phyloP scores from a whole-genome alignment of 306 rosid genomes.

The Boehmeria nivea region DNA sequence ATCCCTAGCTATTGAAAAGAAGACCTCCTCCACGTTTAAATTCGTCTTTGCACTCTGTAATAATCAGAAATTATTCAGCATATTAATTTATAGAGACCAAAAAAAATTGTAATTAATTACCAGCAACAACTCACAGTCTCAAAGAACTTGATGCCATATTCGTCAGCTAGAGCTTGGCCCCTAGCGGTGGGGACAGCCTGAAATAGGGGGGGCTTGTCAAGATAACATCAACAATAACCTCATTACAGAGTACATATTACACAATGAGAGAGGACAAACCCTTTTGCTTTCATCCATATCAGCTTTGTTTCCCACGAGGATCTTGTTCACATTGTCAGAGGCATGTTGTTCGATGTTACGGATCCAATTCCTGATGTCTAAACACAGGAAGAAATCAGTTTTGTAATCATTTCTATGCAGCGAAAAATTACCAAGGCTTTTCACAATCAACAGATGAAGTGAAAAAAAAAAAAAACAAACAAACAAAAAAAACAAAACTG shows the following conservation, averaged over 20 bases:
- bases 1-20: constrained; percentile 95
- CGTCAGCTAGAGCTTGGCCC: constrained; percentile 96
- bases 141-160: constrained; percentile 89
- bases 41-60: constrained; percentile 95
- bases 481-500: no score
- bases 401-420: no score
- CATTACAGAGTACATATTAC: constrained; percentile 11
- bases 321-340: constrained; percentile 96
- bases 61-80: constrained; percentile 24
- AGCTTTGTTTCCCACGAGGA: constrained; percentile 92
- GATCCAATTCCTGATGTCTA: constrained; percentile 96
- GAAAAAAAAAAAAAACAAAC: no score
- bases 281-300: constrained; percentile 99
- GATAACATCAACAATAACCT: no score
- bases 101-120: constrained; percentile 7
- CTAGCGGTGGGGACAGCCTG: constrained; percentile 94
- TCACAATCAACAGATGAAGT: no score
- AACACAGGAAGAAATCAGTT: constrained; percentile 26
- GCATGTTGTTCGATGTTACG: constrained; percentile 98
- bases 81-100: constrained; percentile 8
- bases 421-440: no score
- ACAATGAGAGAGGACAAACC: constrained; percentile 36
- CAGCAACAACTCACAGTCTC: constrained; percentile 75
- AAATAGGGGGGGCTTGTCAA: constrained; percentile 22
- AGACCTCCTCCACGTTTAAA: constrained; percentile 92